Evolutionary conservation across 352 stramenopile species (phyloP).

Genomic region (Plasmopara muralis): DNA sequence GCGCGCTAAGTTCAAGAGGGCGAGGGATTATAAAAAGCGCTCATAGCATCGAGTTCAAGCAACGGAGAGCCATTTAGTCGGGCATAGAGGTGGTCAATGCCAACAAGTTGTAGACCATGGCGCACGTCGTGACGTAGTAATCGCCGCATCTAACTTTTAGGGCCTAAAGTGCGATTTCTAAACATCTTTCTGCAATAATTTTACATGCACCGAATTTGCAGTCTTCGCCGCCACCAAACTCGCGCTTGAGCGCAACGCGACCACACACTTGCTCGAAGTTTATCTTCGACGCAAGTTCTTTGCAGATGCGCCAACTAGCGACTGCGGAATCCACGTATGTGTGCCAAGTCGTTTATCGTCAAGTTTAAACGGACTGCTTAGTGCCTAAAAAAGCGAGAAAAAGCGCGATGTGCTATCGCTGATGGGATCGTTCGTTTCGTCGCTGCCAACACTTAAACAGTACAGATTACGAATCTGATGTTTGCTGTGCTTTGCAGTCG

Average conservation of each 20-base stretch:
- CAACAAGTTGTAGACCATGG: not conserved
- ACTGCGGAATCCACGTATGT: not conserved
- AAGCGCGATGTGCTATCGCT: no score
- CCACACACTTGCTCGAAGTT: not conserved
- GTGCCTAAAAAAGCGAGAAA: no score
- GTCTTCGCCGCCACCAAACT: no score
- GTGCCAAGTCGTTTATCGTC: not conserved
- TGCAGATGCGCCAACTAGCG: constrained; percentile 2
- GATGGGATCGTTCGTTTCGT: no score
- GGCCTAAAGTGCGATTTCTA: not conserved
- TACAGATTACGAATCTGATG: no score
- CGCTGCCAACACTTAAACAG: no score
- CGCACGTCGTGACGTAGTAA: not conserved
- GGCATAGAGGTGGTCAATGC: not conserved
- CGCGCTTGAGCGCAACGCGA: not conserved
- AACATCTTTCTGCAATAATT: not conserved
- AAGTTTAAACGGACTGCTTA: not conserved
- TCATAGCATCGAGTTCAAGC: constrained; percentile 1
- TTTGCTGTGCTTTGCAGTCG: no score
- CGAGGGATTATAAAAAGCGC: constrained; percentile 1
- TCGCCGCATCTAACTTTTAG: not conserved
- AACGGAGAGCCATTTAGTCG: not conserved
- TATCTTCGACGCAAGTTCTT: constrained; percentile 5
- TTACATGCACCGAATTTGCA: no score
- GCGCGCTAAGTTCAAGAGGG: constrained; percentile 19